Evolutionary conservation across 495 filamentous ascomycete species (phyloP), one percentile per base, ranked within the genome.

Genomic region (Rhizodiscina lignyota): DNA sequence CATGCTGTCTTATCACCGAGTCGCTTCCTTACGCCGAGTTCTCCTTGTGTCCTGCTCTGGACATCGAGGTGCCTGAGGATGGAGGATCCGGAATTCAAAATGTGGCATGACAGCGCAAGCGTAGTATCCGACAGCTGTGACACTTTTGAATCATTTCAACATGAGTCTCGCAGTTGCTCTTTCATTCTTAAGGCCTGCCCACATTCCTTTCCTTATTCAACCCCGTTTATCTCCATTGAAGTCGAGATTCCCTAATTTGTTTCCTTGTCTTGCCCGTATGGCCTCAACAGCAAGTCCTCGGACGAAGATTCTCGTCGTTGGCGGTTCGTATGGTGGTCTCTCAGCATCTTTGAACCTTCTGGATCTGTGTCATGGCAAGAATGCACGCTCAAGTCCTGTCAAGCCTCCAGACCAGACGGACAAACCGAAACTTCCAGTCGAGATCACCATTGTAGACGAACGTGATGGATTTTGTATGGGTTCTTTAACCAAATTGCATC

Each of bases 391-490:
- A 45, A 48, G 17, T 11, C 30, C 30, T 6, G 13, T 13, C 13
- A 13, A 27, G 8, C 24, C 8, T 6, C 24, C 24, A 13, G 24
- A 6, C n/a, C 35, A 47, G 4, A 41, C 52, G 5, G 41, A 42
- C 16, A 35, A 53, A 15, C 50, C 51, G 18, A 51, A 53, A 12
- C 60, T 72, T 22, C 58, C 64, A 1, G 43, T 79, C 15, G 58
- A 77, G 24, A 70, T 79, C 31, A 79, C 74, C 6, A 59, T 83
- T 5, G 66, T 79, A 4, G 76, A 83, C 44, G 71, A 79, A 39
- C 58, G 72, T 17, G 77, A 83, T 61, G 77, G 77, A 18, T 79
- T 66, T 50, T 79, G 74, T 79, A 44, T 45, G 53, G 55, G 43
- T 34, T 21, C 11, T 18, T 10, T 34, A 34, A 16, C 20, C 18